Base-by-base conservation (phyloP, 2,329 filamentous ascomycete genomes). In the Pseudogymnoascus sp. region DNA sequence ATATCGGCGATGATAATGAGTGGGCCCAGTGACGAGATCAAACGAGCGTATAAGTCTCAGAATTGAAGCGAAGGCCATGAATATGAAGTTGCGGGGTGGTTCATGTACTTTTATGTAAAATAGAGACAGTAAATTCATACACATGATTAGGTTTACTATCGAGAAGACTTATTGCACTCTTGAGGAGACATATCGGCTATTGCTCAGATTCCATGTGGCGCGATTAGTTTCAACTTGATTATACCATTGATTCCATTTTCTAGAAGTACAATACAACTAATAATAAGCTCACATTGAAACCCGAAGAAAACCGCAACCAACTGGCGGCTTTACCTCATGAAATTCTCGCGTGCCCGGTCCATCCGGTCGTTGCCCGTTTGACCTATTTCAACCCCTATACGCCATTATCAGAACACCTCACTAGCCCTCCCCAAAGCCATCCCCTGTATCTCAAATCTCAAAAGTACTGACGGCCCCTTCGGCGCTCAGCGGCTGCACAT, bases 401-500 rank as follows among this genome's bases (percentile, higher is more conserved):
- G 45, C 45, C 45, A 33, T 52, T 52, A 52, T 52, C 45, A 52
- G 15, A 52, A 52, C 26, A 52, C 26, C 45, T 30, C 45, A 52
- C 45, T 52, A 18, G 45, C 26, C 41, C 9, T 10, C 23, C 41
- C 23, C 23, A 15, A 15, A 28, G 9, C n/a, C 15, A 30, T 8
- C 45, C 9, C 26, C 26, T 30, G 9, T 52, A 52, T 52, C 45
- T 52, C 13, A 52, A 52, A 52, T 52, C 45, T 52, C 45, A 12
- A 7, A 52, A 30, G 45, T 52, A 33, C 45, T 52, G 45, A 52
- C 45, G 30, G 45, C 76, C 3, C 79, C 79, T 60, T 79, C 76
- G 26, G 74, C 77, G 67, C 81, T 82, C 59, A 82, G 73, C 12
- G 82, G 81, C 65, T 81, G 79, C 58, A 82, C 75, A 33, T 61